A percentile compares a stretch with the other conserved stretches of the same genome.
These are phyloP conservation scores for Fusarium drepaniforme DNA, from an alignment of 2,329 filamentous ascomycete species.

Conservation along the genomic window DNA sequence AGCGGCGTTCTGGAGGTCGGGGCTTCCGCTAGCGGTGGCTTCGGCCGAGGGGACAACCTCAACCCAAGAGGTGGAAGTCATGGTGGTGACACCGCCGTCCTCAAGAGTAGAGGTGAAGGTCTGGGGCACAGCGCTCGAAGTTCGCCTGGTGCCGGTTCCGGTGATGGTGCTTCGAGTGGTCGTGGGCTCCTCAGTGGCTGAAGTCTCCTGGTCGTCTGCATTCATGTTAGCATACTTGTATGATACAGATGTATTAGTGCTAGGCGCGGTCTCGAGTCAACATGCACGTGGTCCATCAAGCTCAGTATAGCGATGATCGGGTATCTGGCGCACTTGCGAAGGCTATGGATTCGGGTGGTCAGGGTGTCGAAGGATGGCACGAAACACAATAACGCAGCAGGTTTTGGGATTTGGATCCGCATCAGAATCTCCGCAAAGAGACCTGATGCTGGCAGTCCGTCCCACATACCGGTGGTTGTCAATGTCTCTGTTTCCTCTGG, in stretches of 20 bases:
- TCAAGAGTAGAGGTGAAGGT: constrained; percentile 61
- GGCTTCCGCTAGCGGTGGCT: constrained; percentile 43
- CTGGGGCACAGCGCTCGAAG: constrained; percentile 52
- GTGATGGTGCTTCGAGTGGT: constrained; percentile 48
- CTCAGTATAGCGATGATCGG: neutral
- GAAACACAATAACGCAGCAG: constrained; percentile 32
- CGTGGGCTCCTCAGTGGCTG: constrained; percentile 31
- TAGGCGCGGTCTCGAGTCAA: constrained; percentile 18
- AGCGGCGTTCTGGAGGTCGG: constrained; percentile 55
- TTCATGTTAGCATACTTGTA: constrained; percentile 19
- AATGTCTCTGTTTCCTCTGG: constrained; percentile 30
- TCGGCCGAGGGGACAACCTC: constrained; percentile 54
- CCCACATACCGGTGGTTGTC: constrained; percentile 49
- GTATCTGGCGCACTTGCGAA: constrained; percentile 41
- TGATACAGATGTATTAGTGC: neutral
- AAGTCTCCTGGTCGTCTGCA: constrained; percentile 30
- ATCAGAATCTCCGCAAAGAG: constrained; percentile 21
- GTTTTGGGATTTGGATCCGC: constrained; percentile 31
- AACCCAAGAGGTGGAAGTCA: constrained; percentile 65
- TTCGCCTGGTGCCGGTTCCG: constrained; percentile 48
- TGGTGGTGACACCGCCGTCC: constrained; percentile 58
- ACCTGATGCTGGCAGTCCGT: constrained; percentile 25
- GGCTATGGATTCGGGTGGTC: constrained; percentile 7
- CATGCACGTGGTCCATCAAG: constrained; percentile 11
- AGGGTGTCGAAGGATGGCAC: constrained; percentile 15